Evolutionary conservation across 192 early-diverging fungal genomes (phyloP), one percentile per base, ranked within the genome.

Genomic region (Podila horticola): DNA sequence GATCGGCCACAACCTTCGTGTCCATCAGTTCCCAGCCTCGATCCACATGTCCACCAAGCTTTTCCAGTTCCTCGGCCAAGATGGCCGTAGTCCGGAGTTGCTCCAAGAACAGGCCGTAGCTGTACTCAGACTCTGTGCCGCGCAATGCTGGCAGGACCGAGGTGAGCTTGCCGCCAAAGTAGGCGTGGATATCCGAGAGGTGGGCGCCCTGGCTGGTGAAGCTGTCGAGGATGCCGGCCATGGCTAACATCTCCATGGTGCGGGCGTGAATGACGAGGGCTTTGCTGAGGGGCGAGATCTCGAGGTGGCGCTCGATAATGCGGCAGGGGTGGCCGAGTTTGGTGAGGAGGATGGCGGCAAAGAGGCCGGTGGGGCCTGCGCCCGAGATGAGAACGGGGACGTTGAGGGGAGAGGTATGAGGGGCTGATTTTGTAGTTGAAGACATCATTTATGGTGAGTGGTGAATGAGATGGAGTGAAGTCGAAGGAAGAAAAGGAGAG

Each of bases 361-460:
- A 81, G 60, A 81, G 65, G 36, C 77, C 77, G 5, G 62, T 51
- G 29, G 77, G 77, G 15, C 77, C 77, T 19, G 71, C 77, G 24
- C 77, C 77, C 0, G 71, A 81, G 62, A 81, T 81, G 57, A 81
- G 71, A 45, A 81, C 77, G 6, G 77, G 77, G 29, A 68, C 31
- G 19, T 65, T 62, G 59, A 64, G 33, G 19, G 52, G 34, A 26
- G 29, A n/a, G 17, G 58, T 8, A 26, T 45, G 5, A 17, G 45
- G 2, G 17, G 61, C 38, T 7, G 66, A 5, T 24, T 48, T 45
- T 45, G 10, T 12, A 4, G 19, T 49, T 20, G 71, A 58, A 51
- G 33, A 48, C 29, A 66, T 52, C 17, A 22, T 38, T 28, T 48
- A 29, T 2, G 65, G n/a, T 26, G 12, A 11, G 4, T 26, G 8